Evolutionary conservation across 768 basidiomycete genomes (phyloP).

Genomic region (Boletus rufocinnamomeus): DNA sequence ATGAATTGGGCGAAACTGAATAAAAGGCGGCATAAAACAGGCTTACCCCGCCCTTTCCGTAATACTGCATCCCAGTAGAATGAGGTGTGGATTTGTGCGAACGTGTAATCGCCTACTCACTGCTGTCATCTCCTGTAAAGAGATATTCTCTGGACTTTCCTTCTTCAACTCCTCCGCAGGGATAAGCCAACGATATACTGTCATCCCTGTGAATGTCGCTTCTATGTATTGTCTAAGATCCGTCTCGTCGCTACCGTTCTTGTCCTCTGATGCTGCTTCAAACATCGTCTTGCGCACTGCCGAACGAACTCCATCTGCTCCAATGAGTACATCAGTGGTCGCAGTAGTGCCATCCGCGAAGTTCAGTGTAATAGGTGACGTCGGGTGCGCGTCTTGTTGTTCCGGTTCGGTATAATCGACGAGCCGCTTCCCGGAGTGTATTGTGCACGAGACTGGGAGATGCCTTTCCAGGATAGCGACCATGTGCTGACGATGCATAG

Average conservation of each 20-base stretch:
- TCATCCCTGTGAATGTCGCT: constrained; percentile 44
- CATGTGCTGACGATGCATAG: constrained; percentile 29
- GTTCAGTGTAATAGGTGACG: constrained; percentile 7
- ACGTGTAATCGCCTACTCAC: constrained; percentile 21
- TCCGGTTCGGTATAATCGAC: constrained; percentile 12
- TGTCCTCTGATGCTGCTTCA: constrained; percentile 13
- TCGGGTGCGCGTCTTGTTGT: constrained; percentile 31
- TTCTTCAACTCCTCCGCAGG: constrained; percentile 34
- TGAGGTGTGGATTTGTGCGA: constrained; percentile 5
- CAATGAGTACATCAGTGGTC: constrained; percentile 37
- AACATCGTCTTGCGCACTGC: constrained; percentile 29
- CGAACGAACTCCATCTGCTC: constrained; percentile 46
- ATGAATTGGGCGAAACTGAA: background rate
- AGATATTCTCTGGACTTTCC: constrained; percentile 24
- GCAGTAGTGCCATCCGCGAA: constrained; percentile 18
- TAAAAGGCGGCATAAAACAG: background rate
- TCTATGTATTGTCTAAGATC: constrained; percentile 18
- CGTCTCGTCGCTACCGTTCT: background rate
- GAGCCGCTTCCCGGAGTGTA: constrained; percentile 24
- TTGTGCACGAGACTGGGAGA: constrained; percentile 21
- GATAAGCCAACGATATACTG: constrained; percentile 42
- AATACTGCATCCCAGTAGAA: constrained; percentile 14
- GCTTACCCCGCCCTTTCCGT: constrained; percentile 11
- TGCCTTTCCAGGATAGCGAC: constrained; percentile 19
- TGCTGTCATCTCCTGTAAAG: constrained; percentile 18